Evolutionary conservation across 2,329 filamentous ascomycete species (phyloP).

Genomic region (Pseudogymnoascus sp.): DNA sequence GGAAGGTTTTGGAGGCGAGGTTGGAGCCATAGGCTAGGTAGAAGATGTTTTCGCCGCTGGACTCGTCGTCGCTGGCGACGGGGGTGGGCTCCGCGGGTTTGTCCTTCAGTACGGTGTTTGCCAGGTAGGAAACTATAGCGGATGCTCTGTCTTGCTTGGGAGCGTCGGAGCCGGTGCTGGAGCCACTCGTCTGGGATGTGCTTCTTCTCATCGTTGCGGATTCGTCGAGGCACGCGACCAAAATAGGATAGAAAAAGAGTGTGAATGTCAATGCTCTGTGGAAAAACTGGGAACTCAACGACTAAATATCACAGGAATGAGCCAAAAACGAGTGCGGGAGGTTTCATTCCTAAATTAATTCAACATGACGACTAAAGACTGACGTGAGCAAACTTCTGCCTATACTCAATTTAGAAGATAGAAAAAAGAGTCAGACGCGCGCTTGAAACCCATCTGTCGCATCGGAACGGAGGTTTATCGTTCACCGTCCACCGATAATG

Average conservation of each 20-base stretch:
- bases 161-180: neutral
- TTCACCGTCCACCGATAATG: neutral
- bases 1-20: constrained; percentile 70
- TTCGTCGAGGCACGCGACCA: neutral
- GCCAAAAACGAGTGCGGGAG: neutral
- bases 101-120: neutral
- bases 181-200: neutral
- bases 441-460: neutral
- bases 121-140: neutral
- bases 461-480: neutral
- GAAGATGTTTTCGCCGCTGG: constrained; percentile 45
- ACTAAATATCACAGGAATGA: neutral
- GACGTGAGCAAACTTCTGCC: constrained; percentile 1
- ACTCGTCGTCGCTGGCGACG: constrained; percentile 9
- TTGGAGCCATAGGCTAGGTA: constrained; percentile 93
- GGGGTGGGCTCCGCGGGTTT: constrained; percentile 10
- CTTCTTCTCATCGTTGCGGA: neutral
- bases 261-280: neutral
- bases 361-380: neutral
- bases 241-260: neutral
- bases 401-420: neutral
- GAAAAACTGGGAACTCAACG: neutral
- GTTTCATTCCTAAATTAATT: neutral
- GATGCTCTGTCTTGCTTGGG: neutral
- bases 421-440: neutral